A percentile compares a stretch with the other conserved stretches of the same genome.
These are phyloP conservation scores for Kuraishia floccosa DNA, from an alignment of 805 yeast genomes.

Conservation along the genomic window DNA sequence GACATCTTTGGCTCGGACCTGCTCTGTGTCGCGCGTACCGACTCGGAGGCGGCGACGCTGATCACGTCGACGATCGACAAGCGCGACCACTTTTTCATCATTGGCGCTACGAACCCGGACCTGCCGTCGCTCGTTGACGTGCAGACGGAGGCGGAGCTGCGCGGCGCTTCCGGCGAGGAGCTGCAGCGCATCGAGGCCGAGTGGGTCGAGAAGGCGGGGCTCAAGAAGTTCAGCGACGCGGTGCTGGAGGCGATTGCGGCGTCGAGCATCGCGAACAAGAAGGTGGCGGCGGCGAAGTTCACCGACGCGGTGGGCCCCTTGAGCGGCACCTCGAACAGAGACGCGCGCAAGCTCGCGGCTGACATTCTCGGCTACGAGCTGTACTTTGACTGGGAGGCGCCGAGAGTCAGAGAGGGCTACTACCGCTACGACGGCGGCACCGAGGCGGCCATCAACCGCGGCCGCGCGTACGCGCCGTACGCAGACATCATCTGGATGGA, in stretches of 20 bases:
- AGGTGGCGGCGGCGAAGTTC: slow-evolving; percentile 52
- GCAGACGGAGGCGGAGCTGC: slow-evolving; percentile 70
- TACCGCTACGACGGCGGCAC: slow-evolving; percentile 95
- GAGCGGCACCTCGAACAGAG: slow-evolving; percentile 63
- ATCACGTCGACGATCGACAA: slow-evolving; percentile 88
- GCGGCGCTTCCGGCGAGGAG: slow-evolving; percentile 61
- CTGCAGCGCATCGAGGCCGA: slow-evolving; percentile 67
- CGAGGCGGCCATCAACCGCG: slow-evolving; percentile 95
- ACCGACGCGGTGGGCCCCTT: slow-evolving; percentile 61
- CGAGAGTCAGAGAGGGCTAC: slow-evolving; percentile 94
- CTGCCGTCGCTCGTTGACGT: slow-evolving; percentile 63
- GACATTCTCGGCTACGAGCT: slow-evolving; percentile 71
- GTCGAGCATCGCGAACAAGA: slow-evolving; percentile 41
- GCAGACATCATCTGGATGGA: slow-evolving; percentile 98
- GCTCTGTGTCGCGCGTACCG: slow-evolving; percentile 88
- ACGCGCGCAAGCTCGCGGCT: slow-evolving; percentile 68
- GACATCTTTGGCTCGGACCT: slow-evolving; percentile 86
- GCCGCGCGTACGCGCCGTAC: slow-evolving; percentile 89
- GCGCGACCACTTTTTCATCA: slow-evolving; percentile 87
- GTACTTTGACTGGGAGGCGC: slow-evolving; percentile 89
- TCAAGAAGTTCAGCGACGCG: slow-evolving; percentile 85
- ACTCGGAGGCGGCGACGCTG: slow-evolving; percentile 95
- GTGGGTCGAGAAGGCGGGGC: slow-evolving; percentile 76
- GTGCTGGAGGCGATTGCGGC: slow-evolving; percentile 71
- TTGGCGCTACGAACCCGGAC: slow-evolving; percentile 84